Base-by-base conservation (phyloP, 495 filamentous ascomycete genomes). In the Daldinia vernicosa region DNA sequence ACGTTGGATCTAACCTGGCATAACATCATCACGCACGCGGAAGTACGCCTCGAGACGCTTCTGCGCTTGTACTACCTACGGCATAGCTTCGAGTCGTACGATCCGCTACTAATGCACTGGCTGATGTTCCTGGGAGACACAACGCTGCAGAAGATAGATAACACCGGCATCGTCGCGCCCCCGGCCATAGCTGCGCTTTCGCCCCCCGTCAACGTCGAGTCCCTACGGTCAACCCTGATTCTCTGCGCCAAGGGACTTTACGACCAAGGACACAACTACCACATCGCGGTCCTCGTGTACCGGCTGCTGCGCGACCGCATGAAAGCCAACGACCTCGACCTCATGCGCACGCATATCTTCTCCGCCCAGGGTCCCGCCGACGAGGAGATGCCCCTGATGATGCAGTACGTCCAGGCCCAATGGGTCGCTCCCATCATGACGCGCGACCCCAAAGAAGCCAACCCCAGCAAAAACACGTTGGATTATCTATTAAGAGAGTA, bases 11-110 rank as follows among this genome's bases (percentile, higher is more conserved):
- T 57, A 0, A 63, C 71, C 2, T 70, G 66, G 67, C 58, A 69
- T 22, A 66, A 63, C 58, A 62, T 74, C 30, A 70, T 74, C 62
- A 54, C 66, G 65, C 54, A 82, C 47, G 76, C 79, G 2, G 60
- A 71, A 11, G 67, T 71, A 22, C 71, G 72, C 6, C 66, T 77
- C 2, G 80, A 81, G 62, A 82, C 80, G 1, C 53, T 79, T 7
- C 26, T 81, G 3, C 79, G 80, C 1, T 70, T 82, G 0, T 81
- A 82, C 60, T 82, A 82, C 59, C 77, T 81, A 1, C 78, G 80
- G 8, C 80, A 81, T 52, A 78, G 80, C 9, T 82, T 75, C 66
- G 78, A 81, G 39, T 72, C 55, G 1, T 62, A 75, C 19, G 78
- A 81, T 66, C 71, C 51, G 19, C 77, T 80, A 19, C 50, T 82